Base-by-base conservation (phyloP, 2,329 filamentous ascomycete genomes). In the Ophiostoma sp. region DNA sequence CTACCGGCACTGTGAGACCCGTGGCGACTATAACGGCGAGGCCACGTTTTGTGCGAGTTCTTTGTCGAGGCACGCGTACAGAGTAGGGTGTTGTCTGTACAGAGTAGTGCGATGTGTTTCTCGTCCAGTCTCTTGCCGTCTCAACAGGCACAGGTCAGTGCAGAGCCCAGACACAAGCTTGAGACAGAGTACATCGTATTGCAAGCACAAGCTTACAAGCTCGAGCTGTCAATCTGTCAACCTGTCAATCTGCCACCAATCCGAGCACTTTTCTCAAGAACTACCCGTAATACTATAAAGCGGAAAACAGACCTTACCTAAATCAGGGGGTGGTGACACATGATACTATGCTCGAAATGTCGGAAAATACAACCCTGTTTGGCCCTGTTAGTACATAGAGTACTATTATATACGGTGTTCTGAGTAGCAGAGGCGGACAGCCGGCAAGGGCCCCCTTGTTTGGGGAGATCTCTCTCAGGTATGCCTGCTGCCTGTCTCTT, bases 401-500 rank as follows among this genome's bases (percentile, higher is more conserved):
- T n/a, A 39, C 36, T 39, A 39, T 10, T 8, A 11, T 39, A 3
- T 31, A 31, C 27, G 27, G 27, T 31, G 27, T 31, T 1, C 27
- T 31, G 27, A 31, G 36, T 11, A 39, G 15, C 4, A 41, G 15
- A 13, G 13, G n/a, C 52, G 44, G 44, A 48, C 44, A 48, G 17
- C 52, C 52, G 52, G 52, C 52, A 57, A 57, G 52, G 52, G 52
- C 52, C 52, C 52, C 52, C 23, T 57, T 27, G n/a, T 57, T 57
- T 27, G n/a, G 44, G 44, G 17, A 57, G 52, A 57, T 57, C 52
- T 27, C 27, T 31, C 27, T 1, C 1, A 31, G 27, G n/a, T 27
- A 27, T n/a, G 7, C 48, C 6, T 52, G 48, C 48, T 20, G 52
- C 4, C 41, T 20, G 4, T 44, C 17, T 8, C 44, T 20, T 20